Base-by-base conservation (phyloP, 2,329 filamentous ascomycete genomes). In the Lasiodiplodia hormozganensis region DNA sequence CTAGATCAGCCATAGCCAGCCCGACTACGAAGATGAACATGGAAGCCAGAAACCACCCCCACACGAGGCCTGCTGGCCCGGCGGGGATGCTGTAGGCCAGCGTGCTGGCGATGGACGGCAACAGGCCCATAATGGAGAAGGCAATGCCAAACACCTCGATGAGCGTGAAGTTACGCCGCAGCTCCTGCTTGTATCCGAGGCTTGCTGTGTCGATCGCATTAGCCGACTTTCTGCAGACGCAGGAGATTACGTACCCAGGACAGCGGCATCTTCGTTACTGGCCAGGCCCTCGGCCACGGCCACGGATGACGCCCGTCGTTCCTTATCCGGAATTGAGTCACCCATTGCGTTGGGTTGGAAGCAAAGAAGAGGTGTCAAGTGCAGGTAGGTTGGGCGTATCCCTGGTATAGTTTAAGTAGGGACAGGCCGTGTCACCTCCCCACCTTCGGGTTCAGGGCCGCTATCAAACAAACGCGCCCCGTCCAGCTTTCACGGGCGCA, bases 21-120 rank as follows among this genome's bases (percentile, higher is more conserved):
- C 86, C 86, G 64, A 89, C 86, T 38, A 87, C 75, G 70, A 89
- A 86, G 70, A 89, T 88, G 71, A 87, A 85, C 28, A 78, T 80
- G 67, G 84, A 85, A 12, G 87, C 86, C n/a, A 85, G 75, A 69
- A 89, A 85, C 87, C 87, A 89, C 31, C 82, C 81, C 86, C 87
- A 89, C 66, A 89, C 86, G 83, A 89, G 87, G 4, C 87, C 87
- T 3, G 83, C 86, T 1, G 87, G 87, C 0, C 87, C 87, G 6
- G 86, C 84, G 1, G 87, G 86, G 51, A 89, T 80, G 4, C 86
- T 88, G 71, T 88, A 89, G 0, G 85, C 74, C 14, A 89, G 76
- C 0, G 87, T 89, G 36, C 85, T 86, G 6, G 87, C 86, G 70
- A 89, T 89, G 4, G 87, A 89, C 1, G 87, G 87, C 1, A 89